Evolutionary conservation across 2,329 filamentous ascomycete genomes (phyloP).

Genomic region (Stenocarpella maydis): DNA sequence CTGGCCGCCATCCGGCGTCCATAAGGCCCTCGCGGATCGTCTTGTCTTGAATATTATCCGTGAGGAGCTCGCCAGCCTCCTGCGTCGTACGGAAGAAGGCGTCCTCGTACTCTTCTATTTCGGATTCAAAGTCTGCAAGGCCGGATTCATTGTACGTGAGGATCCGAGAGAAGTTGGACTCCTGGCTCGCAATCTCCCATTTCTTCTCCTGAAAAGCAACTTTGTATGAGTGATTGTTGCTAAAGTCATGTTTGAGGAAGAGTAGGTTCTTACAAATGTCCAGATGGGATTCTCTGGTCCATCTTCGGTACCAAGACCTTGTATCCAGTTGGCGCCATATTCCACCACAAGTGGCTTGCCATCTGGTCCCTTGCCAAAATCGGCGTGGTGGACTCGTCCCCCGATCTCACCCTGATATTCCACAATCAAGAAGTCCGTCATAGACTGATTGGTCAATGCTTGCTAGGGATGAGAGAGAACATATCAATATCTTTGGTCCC

Average conservation of each 20-base stretch:
- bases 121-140: neutral
- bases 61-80: neutral
- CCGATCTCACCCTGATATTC: neutral
- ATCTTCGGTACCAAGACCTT: neutral
- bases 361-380: neutral
- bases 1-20: neutral
- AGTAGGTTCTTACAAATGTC: neutral
- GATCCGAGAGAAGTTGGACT: constrained; percentile 3
- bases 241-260: no score
- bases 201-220: neutral
- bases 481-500: neutral
- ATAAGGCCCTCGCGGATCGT: neutral
- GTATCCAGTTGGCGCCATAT: constrained; percentile 1
- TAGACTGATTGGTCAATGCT: neutral
- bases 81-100: neutral
- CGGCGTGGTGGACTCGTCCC: constrained; percentile 1
- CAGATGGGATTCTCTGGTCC: constrained; percentile 13
- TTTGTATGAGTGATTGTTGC: neutral
- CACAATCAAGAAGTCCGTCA: constrained; percentile 8
- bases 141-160: constrained; percentile 3
- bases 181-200: neutral
- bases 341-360: neutral
- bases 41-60: neutral
- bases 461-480: neutral
- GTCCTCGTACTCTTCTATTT: neutral